phyloP scores from a whole-genome alignment of 345 rosid species.

The Xanthoceras sorbifolium region DNA sequence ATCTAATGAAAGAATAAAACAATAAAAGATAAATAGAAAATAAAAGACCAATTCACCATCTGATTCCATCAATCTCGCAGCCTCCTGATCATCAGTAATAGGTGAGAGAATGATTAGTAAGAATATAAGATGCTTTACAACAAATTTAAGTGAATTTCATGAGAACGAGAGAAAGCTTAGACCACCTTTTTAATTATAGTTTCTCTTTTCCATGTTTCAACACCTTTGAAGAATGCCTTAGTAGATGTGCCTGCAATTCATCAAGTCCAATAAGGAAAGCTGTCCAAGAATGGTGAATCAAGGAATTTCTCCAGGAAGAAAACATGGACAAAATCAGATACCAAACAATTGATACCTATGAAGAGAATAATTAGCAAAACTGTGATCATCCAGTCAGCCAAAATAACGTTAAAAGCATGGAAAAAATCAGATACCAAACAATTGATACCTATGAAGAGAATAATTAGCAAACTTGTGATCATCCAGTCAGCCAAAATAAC shows the following conservation, averaged over 20 bases:
- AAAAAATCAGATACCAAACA: too few species aligned
- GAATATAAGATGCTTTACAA: not conserved
- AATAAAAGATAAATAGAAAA: not conserved
- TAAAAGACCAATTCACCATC: slow-evolving; percentile 24
- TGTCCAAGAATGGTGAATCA: not conserved
- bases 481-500: slow-evolving; percentile 56
- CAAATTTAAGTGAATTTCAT: not conserved
- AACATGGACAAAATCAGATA: not conserved
- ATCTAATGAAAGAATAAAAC: not conserved
- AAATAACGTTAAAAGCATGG: too few species aligned
- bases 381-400: too few species aligned
- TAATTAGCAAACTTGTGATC: slow-evolving; percentile 50
- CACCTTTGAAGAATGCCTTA: slow-evolving; percentile 51
- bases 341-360: slow-evolving; percentile 1
- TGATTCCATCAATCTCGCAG: slow-evolving; percentile 27
- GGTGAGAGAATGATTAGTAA: not conserved
- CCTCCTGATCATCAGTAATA: slow-evolving; percentile 31
- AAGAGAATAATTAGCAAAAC: too few species aligned
- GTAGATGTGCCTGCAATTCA: slow-evolving; percentile 40
- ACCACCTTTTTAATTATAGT: slow-evolving; percentile 37
- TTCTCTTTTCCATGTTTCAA: slow-evolving; percentile 59
- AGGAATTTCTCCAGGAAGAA: not conserved
- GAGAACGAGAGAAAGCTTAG: not conserved
- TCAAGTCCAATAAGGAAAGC: not conserved
- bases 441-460: slow-evolving; percentile 44